Evolutionary conservation across 805 yeast species (phyloP), one percentile per base, ranked within the genome.

Genomic region (Clavispora vitiphila): DNA sequence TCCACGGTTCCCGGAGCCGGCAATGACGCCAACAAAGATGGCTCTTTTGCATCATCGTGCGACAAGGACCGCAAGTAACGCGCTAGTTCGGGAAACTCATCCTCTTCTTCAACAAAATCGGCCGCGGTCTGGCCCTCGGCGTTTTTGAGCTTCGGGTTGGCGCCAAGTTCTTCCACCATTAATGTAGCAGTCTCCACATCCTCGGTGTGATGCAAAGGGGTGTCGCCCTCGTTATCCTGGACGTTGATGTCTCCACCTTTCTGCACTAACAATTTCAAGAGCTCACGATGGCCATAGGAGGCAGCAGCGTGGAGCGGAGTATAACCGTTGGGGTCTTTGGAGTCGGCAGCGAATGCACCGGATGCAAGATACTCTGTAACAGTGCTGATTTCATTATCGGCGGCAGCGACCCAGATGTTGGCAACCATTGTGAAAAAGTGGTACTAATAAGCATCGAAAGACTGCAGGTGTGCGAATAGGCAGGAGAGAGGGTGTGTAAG

Each of bases 251-350:
- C 82, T 6, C 96, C 98, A 8, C 86, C 86, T 15, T 64, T 51
- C 15, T 64, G 59, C 4, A 85, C 60, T 35, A 88, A 68, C 48
- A 74, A 76, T 42, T 65, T 60, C 29, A 93, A 66, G 30, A 93
- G 67, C 8, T 83, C 89, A 2, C 65, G 53, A 58, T 91, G 90
- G 8, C 91, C 91, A 61, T 93, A 93, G 1, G 97, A 84, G 2
- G 95, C 95, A 1, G 99, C 98, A 0, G 99, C 99, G 61, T 93
- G 99, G 10, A 93, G 74, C 6, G 99, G 95, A 0, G 98, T 91
- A 63, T 95, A 93, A 1, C 99, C 99, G 55, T 90, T 87, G 1
- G 86, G 85, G 61, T 93, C 99, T 48, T 82, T 78, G 6, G 83
- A 75, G 55, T 87, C 83, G 3, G 96, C 77, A 3, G 81, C 72